Conservation (phyloP, 23 red algal genomes). For the Gracilaria vermiculophylla region DNA sequence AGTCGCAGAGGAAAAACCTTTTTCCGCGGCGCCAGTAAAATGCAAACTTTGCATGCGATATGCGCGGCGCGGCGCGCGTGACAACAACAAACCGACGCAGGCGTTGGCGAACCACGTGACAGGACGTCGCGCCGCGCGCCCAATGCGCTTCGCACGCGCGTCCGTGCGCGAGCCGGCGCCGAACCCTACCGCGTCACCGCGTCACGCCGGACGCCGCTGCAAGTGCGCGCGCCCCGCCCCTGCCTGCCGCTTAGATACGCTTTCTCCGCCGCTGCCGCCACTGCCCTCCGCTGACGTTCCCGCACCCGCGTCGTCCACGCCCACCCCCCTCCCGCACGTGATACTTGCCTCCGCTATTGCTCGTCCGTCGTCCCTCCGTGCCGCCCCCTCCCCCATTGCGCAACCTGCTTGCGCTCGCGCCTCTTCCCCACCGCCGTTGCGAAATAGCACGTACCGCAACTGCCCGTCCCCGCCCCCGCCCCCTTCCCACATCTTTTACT, state of each 20-base stretch:
- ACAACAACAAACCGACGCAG: neutral
- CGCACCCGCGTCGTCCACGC: too few species aligned
- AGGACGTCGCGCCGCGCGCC: neutral
- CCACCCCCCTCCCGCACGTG: too few species aligned
- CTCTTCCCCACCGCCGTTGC: neutral
- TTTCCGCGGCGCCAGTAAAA: neutral
- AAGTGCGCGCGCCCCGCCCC: neutral
- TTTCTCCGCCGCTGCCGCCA: neutral
- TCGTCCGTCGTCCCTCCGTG: too few species aligned
- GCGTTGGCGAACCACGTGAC: too few species aligned
- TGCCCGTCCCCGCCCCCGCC: neutral
- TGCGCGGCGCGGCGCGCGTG: neutral
- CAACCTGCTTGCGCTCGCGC: neutral
- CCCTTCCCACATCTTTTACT: neutral
- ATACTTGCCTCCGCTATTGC: too few species aligned
- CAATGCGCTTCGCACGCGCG: neutral
- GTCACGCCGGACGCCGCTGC: neutral
- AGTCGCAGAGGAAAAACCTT: neutral
- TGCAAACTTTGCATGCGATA: neutral
- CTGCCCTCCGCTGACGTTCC: too few species aligned
- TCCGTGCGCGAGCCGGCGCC: neutral
- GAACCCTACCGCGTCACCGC: neutral
- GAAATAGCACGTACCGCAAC: slow-evolving; percentile 10
- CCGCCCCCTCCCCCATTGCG: neutral
- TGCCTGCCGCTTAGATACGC: neutral